Percentiles rank a stretch among this genome's conserved stretches.
Conservation (phyloP, 371 early-diverging fungal genomes). For the Saksenaea vasiformis region DNA sequence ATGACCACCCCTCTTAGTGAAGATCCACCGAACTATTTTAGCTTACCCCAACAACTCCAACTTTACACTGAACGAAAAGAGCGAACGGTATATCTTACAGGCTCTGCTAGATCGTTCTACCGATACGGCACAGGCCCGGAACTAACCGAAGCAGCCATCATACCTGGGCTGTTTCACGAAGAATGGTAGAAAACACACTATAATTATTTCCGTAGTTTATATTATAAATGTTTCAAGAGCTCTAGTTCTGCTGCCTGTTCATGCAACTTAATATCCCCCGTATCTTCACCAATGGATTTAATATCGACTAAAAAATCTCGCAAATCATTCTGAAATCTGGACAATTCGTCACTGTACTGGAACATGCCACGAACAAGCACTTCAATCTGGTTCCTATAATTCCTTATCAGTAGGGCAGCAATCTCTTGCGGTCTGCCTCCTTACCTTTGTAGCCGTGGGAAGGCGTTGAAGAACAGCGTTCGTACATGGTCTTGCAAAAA, state of each 20-base stretch:
- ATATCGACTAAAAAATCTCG: conserved; percentile 90
- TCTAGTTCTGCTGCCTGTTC: conserved; percentile 31
- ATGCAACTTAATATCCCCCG: conserved; percentile 16
- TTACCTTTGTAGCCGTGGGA: conserved; percentile 84
- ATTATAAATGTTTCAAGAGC: conserved; percentile 9
- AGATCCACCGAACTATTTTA: conserved; percentile 38
- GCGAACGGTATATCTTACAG: conserved; percentile 9
- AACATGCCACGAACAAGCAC: conserved; percentile 87
- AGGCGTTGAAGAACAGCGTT: conserved; percentile 74
- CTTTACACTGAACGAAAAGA: conserved; percentile 4
- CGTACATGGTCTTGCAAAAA: conserved; percentile 80
- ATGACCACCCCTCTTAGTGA: conserved; percentile 20
- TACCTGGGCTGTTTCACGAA: conserved; percentile 10
- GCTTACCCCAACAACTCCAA: conserved; percentile 29
- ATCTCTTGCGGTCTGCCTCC: background rate
- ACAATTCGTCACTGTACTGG: conserved; percentile 73
- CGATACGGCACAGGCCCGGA: conserved; percentile 10
- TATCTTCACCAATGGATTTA: conserved; percentile 23
- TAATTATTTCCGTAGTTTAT: background rate
- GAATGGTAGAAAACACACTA: background rate
- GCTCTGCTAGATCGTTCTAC: conserved; percentile 5
- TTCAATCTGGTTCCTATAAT: conserved; percentile 72
- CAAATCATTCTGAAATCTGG: conserved; percentile 83
- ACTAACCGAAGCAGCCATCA: conserved; percentile 7
- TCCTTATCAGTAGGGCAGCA: background rate